Evolutionary conservation across 306 rosid genomes (phyloP), one percentile per base, ranked within the genome.

Genomic region (Erythrophleum fordii): DNA sequence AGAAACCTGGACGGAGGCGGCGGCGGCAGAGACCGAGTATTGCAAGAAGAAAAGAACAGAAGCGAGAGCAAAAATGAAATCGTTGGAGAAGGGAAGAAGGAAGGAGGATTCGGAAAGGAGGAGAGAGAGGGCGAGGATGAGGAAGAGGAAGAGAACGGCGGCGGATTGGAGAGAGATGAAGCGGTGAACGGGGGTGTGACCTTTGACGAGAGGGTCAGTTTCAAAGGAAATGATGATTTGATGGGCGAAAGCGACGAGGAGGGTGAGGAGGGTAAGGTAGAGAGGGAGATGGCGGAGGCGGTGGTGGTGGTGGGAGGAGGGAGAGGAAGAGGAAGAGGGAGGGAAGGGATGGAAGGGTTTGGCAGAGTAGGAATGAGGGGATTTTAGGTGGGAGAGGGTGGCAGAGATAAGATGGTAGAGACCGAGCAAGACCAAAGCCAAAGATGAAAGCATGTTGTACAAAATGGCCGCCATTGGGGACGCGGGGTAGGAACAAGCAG

Each of bases 101-200:
- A 91, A 66, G 18, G 84, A 69, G 79, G 84, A 75, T 11, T 94
- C 93, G 41, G 97, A 78, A 84, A 95, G 69, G 76, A 93, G 97
- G 49, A 93, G 82, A 17, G 84, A 76, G 41, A 90, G 68, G 55
- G 97, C 17, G 17, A 91, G 84, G 73, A 93, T 76, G 65, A 95
- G 79, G 82, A 92, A 92, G 62, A 95, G 93, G 90, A 90, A 69
- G 69, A 90, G 72, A 9, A 86, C 69, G 11, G 97, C 82, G 62
- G 96, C 92, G 69, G 88, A 88, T 67, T 91, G 99, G 70, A 95
- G 97, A 45, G 99, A 88, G 53, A 87, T 68, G 83, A 95, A 77
- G 56, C 67, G 92, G 91, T 90, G 97, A 77, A 95, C 98, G 0
- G 97, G 96, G 74, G 99, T 84, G 70, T 87, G 82, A 37, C 97